Conservation (phyloP, 176 grass and related monocot species). For the Carex scoparia region DNA sequence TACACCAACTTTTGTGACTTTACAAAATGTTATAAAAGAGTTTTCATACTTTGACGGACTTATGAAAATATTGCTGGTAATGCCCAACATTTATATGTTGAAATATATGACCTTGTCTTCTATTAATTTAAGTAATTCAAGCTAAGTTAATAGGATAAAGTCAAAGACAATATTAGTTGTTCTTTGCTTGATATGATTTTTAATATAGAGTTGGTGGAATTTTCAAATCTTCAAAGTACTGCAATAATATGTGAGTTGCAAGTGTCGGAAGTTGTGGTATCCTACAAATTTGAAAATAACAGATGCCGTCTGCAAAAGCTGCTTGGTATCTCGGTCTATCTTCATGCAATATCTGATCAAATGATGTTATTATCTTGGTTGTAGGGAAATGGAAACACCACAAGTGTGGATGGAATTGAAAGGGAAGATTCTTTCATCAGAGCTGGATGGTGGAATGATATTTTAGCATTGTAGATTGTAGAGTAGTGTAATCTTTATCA, state of each 20-base stretch:
- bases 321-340: background rate
- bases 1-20: background rate
- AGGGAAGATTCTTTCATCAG: conserved; percentile 16
- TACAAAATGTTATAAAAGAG: background rate
- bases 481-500: background rate
- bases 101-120: background rate
- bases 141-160: background rate
- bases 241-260: background rate
- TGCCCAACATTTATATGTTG: background rate
- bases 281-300: background rate
- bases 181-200: background rate
- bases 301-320: background rate
- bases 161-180: background rate
- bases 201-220: background rate
- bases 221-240: background rate
- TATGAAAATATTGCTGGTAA: background rate
- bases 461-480: conserved; percentile 20
- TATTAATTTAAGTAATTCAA: background rate
- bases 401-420: conserved; percentile 11
- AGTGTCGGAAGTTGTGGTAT: background rate
- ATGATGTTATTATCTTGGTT: background rate
- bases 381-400: conserved; percentile 23
- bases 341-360: conserved; percentile 10
- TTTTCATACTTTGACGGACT: background rate
- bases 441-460: conserved; percentile 28